Conservation (phyloP, 305 asterid genomes). For the Solanum chacoense region DNA sequence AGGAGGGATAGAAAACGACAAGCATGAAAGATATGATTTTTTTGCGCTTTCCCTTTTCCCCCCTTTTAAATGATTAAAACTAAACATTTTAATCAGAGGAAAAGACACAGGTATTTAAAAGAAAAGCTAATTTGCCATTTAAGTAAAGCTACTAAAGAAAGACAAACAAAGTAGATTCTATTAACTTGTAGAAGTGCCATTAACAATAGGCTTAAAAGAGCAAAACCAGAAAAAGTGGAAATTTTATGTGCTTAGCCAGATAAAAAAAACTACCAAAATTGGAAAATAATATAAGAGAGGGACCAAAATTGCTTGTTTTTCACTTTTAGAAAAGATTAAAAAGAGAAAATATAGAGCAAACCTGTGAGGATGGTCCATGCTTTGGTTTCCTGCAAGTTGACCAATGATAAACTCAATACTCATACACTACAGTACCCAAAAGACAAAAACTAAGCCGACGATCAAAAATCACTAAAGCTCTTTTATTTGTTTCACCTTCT, state of each 20-base stretch:
- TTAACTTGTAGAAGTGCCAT: neutral
- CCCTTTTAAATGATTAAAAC: neutral
- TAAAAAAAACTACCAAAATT: neutral
- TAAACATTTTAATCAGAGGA: neutral
- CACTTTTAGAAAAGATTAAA: neutral
- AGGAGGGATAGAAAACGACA: neutral
- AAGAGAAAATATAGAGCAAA: slow-evolving; percentile 1
- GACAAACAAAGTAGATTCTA: neutral
- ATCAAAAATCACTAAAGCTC: neutral
- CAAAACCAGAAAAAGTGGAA: neutral
- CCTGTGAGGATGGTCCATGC: slow-evolving; percentile 97
- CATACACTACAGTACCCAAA: neutral
- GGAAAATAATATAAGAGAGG: neutral
- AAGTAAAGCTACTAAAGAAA: neutral
- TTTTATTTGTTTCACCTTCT: slow-evolving; percentile 48
- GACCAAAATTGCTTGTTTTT: neutral
- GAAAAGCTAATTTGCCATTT: neutral
- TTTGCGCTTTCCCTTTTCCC: neutral
- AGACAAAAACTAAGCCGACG: neutral
- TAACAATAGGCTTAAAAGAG: neutral
- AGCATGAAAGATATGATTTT: neutral
- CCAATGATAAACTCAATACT: slow-evolving; percentile 5
- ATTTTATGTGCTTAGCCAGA: neutral
- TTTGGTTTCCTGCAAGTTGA: slow-evolving; percentile 61
- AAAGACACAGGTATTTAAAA: neutral